Conservation (phyloP, 495 filamentous ascomycete genomes). For the Darksidea phi region DNA sequence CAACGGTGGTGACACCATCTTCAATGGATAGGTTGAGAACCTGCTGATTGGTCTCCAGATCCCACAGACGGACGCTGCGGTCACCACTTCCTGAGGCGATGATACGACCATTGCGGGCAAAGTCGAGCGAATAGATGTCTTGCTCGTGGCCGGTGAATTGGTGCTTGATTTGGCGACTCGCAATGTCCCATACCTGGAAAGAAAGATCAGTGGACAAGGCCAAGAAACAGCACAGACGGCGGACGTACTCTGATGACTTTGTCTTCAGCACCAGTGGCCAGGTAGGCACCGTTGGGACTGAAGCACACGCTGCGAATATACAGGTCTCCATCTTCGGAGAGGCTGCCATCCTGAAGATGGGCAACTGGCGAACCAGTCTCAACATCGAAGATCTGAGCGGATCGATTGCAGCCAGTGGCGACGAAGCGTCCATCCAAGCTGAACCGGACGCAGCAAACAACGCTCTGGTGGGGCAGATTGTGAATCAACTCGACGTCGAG, state of each 20-base stretch:
- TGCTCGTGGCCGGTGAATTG: slow-evolving; percentile 47
- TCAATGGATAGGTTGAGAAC: slow-evolving; percentile 43
- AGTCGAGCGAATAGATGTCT: slow-evolving; percentile 49
- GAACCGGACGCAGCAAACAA: slow-evolving; percentile 50
- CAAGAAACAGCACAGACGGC: background rate
- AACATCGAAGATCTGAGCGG: slow-evolving; percentile 48
- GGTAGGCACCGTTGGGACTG: slow-evolving; percentile 45
- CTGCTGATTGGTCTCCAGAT: slow-evolving; percentile 40
- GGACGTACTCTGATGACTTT: slow-evolving; percentile 46
- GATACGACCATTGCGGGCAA: slow-evolving; percentile 43
- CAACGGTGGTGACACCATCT: slow-evolving; percentile 49
- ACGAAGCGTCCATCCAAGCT: slow-evolving; percentile 45
- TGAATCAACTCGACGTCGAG: slow-evolving; percentile 47
- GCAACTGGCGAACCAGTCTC: slow-evolving; percentile 40
- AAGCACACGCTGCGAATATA: slow-evolving; percentile 50
- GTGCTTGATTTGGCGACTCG: slow-evolving; percentile 39
- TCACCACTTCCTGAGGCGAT: slow-evolving; percentile 49
- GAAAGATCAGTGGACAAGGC: background rate
- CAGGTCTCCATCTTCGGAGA: slow-evolving; percentile 44
- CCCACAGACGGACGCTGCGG: slow-evolving; percentile 47
- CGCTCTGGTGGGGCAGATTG: slow-evolving; percentile 45
- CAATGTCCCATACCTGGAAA: slow-evolving; percentile 48
- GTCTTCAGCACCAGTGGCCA: slow-evolving; percentile 49
- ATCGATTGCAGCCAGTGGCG: slow-evolving; percentile 47
- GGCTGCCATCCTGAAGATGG: slow-evolving; percentile 42